These are phyloP conservation scores for Pyrus bretschneideri DNA, from an alignment of 306 rosid species.

Conservation along the genomic window DNA sequence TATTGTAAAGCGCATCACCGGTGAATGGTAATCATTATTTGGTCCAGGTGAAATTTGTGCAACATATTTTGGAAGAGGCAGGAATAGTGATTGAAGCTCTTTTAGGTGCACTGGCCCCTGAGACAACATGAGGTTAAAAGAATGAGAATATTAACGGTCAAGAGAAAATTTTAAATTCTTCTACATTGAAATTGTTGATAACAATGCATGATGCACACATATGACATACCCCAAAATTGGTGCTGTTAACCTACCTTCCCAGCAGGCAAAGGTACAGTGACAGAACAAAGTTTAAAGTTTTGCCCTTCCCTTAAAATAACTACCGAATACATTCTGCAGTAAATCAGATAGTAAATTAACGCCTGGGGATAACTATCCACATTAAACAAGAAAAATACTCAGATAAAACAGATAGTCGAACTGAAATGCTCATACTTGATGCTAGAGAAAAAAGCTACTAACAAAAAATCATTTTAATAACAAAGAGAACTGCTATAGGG, in stretches of 20 bases:
- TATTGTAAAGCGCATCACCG: conserved; percentile 68
- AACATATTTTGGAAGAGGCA: conserved; percentile 75
- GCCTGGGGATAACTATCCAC: conserved; percentile 2
- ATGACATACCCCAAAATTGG: conserved; percentile 2
- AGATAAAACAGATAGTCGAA: background rate
- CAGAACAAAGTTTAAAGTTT: conserved; percentile 63
- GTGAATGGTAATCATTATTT: conserved; percentile 74
- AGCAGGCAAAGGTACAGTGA: conserved; percentile 59
- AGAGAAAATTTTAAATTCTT: background rate
- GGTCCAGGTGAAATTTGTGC: conserved; percentile 86
- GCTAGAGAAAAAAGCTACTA: background rate
- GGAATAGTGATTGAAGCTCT: conserved; percentile 51
- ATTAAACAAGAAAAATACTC: background rate
- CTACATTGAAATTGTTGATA: conserved; percentile 5
- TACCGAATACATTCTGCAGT: conserved; percentile 63
- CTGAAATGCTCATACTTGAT: background rate
- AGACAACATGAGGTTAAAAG: conserved; percentile 22
- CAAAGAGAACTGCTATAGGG: background rate
- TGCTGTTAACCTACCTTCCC: conserved; percentile 49
- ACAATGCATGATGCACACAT: conserved; percentile 12
- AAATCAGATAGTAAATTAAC: conserved; percentile 1
- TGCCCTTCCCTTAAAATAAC: conserved; percentile 58
- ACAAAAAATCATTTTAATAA: background rate
- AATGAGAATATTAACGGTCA: conserved; percentile 8
- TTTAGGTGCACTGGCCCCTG: conserved; percentile 53